phyloP scores from a whole-genome alignment of 768 basidiomycete species.

The Suillus brevipes region DNA sequence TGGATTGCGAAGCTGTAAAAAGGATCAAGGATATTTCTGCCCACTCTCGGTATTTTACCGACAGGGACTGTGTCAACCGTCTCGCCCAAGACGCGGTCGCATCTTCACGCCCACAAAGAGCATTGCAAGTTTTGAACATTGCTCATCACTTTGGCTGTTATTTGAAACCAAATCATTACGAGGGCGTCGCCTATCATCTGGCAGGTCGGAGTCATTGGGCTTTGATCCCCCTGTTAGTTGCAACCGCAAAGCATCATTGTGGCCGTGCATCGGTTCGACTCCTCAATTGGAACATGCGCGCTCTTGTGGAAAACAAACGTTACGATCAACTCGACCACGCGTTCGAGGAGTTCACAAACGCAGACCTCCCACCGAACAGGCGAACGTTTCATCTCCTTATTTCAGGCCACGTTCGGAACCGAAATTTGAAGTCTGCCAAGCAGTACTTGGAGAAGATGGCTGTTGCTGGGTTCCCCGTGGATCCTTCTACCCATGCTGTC shows the following conservation, averaged over 20 bases:
- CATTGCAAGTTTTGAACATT: constrained; percentile 46
- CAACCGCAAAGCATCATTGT: constrained; percentile 49
- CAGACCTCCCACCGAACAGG: constrained; percentile 49
- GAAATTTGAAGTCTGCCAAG: constrained; percentile 58
- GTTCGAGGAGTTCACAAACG: constrained; percentile 50
- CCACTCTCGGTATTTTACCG: constrained; percentile 28
- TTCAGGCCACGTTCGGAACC: constrained; percentile 67
- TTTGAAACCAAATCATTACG: constrained; percentile 58
- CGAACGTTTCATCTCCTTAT: constrained; percentile 72
- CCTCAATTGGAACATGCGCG: constrained; percentile 70
- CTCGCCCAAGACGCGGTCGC: constrained; percentile 37
- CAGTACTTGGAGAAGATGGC: constrained; percentile 57
- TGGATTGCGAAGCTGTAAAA: constrained; percentile 6
- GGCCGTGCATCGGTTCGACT: constrained; percentile 53
- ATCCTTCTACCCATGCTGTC: constrained; percentile 59
- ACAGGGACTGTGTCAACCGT: constrained; percentile 32
- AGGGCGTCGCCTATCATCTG: constrained; percentile 51
- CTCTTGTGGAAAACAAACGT: constrained; percentile 53
- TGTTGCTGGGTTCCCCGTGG: constrained; percentile 50
- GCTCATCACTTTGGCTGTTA: constrained; percentile 50
- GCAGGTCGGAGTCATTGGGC: constrained; percentile 51
- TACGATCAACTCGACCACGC: constrained; percentile 47
- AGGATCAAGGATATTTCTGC: constrained; percentile 25
- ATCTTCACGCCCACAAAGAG: constrained; percentile 38
- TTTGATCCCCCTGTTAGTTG: constrained; percentile 47